Percentiles rank a stretch among this genome's conserved stretches.
Conservation (phyloP, 2,329 filamentous ascomycete species). For the Penicillium brasilianum region DNA sequence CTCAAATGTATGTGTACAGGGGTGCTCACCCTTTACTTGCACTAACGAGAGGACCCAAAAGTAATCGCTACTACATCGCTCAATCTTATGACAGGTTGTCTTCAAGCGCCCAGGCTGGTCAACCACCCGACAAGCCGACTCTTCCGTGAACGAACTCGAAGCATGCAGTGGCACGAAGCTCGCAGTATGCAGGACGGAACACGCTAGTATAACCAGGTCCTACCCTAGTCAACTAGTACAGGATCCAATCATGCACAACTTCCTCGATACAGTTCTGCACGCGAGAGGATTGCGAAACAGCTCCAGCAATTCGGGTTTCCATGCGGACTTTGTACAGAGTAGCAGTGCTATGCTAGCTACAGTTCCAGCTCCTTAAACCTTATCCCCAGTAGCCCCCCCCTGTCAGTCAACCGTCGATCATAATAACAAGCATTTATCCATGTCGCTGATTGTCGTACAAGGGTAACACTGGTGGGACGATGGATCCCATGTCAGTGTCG, state of each 20-base stretch:
- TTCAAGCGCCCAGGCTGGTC: background rate
- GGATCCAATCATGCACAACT: background rate
- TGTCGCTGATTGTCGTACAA: background rate
- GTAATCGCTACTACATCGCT: background rate
- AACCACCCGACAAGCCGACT: background rate
- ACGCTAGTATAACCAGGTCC: background rate
- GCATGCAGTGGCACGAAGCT: background rate
- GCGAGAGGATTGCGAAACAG: background rate
- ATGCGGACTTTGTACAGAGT: background rate
- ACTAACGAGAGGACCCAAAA: background rate
- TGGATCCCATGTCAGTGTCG: background rate
- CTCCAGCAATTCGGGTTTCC: background rate
- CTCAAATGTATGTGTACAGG: background rate
- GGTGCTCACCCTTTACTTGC: background rate
- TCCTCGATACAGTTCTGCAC: slow-evolving; percentile 3
- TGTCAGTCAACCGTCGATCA: slow-evolving; percentile 2
- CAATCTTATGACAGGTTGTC: background rate
- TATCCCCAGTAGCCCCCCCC: background rate
- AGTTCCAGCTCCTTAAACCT: slow-evolving; percentile 2
- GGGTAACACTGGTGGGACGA: background rate
- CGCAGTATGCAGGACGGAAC: slow-evolving; percentile 1
- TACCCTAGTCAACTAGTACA: background rate
- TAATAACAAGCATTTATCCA: background rate
- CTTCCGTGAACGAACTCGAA: background rate
- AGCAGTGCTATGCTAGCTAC: background rate